Evolutionary conservation across 805 yeast genomes (phyloP).

Genomic region (Henningerozyma blattae): DNA sequence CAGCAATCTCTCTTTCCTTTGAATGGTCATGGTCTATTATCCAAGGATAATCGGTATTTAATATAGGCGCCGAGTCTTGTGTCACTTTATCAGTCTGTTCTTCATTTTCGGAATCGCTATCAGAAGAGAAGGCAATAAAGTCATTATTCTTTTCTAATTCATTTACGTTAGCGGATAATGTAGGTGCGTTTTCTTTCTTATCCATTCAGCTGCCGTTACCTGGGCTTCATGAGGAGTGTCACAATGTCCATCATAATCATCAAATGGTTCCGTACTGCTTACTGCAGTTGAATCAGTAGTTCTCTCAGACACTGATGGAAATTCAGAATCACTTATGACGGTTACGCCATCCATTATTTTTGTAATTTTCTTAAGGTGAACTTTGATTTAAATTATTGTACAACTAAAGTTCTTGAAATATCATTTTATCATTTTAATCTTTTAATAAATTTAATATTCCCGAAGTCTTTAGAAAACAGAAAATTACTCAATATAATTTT

Average conservation of each 20-base stretch:
- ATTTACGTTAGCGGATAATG: slow-evolving; percentile 3
- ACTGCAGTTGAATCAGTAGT: background rate
- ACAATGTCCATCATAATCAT: slow-evolving; percentile 19
- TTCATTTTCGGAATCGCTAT: slow-evolving; percentile 16
- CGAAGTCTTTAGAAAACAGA: too few relatives aligned
- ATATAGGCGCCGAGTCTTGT: background rate
- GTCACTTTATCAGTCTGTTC: slow-evolving; percentile 1
- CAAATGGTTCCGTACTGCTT: slow-evolving; percentile 6
- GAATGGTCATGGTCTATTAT: slow-evolving; percentile 66
- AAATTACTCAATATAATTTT: too few relatives aligned
- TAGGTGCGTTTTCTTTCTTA: slow-evolving; percentile 4
- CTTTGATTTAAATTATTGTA: too few relatives aligned
- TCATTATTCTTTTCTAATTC: slow-evolving; percentile 29
- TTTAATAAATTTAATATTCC: too few relatives aligned
- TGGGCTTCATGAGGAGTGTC: slow-evolving; percentile 9
- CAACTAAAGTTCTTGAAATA: too few relatives aligned
- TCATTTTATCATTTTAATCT: too few relatives aligned
- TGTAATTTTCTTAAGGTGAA: too few relatives aligned
- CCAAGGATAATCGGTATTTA: slow-evolving; percentile 50
- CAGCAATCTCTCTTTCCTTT: slow-evolving; percentile 62
- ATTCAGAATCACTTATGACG: too few relatives aligned
- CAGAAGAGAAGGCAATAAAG: slow-evolving; percentile 30
- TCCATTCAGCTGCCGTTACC: background rate
- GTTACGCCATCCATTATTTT: too few relatives aligned
- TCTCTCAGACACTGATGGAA: background rate